Evolutionary conservation across 306 rosid species (phyloP).

Genomic region (Cicer pinnatifidum): DNA sequence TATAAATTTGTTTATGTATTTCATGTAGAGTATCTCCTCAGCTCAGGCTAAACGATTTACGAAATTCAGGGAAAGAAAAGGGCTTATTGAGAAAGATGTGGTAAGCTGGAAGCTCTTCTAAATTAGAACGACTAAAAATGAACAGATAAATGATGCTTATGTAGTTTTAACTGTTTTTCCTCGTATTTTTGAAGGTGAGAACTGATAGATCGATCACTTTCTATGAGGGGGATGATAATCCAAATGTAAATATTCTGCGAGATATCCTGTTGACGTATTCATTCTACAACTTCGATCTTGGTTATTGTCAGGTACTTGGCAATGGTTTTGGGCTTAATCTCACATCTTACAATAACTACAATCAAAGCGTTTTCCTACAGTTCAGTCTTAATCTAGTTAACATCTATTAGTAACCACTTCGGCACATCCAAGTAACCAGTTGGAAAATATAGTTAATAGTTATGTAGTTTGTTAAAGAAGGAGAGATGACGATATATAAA

Average conservation of each 20-base stretch:
- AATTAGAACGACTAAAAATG: constrained; percentile 23
- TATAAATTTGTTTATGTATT: constrained; percentile 20
- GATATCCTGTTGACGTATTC: constrained; percentile 93
- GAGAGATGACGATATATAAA: not conserved
- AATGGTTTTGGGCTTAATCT: constrained; percentile 13
- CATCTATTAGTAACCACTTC: not conserved
- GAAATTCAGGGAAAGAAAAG: constrained; percentile 94
- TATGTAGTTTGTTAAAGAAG: not conserved
- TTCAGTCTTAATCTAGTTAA: not conserved
- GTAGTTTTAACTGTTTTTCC: constrained; percentile 43
- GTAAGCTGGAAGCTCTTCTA: constrained; percentile 56
- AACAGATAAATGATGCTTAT: constrained; percentile 39
- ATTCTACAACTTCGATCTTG: constrained; percentile 99
- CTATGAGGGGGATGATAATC: constrained; percentile 96
- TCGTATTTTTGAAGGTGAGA: constrained; percentile 71
- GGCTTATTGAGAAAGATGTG: constrained; percentile 98
- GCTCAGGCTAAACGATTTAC: constrained; percentile 94
- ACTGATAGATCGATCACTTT: constrained; percentile 79
- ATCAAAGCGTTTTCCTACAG: constrained; percentile 5
- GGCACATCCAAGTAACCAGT: not conserved
- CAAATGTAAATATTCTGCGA: constrained; percentile 72
- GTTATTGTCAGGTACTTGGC: constrained; percentile 91
- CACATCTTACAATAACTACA: not conserved
- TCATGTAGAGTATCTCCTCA: constrained; percentile 75
- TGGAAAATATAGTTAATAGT: not conserved